Evolutionary conservation across 2,329 filamentous ascomycete genomes (phyloP), one percentile per base, ranked within the genome.

Genomic region (Colletotrichum liriopes): DNA sequence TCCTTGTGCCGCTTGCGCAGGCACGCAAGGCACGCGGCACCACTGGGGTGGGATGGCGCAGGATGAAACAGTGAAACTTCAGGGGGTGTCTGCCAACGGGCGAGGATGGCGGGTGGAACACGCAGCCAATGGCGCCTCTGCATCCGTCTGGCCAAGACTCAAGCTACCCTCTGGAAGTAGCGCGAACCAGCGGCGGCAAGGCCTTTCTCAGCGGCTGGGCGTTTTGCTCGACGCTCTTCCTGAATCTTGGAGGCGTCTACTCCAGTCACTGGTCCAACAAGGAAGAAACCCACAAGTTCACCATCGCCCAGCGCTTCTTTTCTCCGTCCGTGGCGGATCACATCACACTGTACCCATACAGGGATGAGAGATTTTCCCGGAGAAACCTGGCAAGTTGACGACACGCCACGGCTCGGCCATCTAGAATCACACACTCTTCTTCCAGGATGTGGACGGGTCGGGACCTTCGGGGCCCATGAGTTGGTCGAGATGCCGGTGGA

Each of bases 41-140:
- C 73, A 74, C 65, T 54, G 43, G 67, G 55, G 41, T 71, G 67
- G 72, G 64, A 72, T 65, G 72, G 72, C 67, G 56, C 67, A 65
- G 67, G 59, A 26, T 72, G 73, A 74, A 74, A 74, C 73, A 62
- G 71, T 69, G 72, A 74, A 74, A 74, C 67, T 55, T 54, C 73
- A 74, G 65, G 73, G 73, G 59, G 67, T 56, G 67, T 54, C 47
- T 69, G 58, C 69, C 65, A 72, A 58, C 49, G 56, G 64, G 65
- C 26, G 37, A 63, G 51, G 59, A 60, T 63, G 59, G 59, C 37
- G 67, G 55, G 62, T 29, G 45, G 61, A 67, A 71, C 67, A 70
- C 16, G 20, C 35, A 62, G 43, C 67, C 71, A 73, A 73, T 73
- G 71, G 47, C 56, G 62, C 55, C 71, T 52, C 39, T 29, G 51